Evolutionary conservation across 2,329 filamentous ascomycete species (phyloP), one percentile per base, ranked within the genome.

Genomic region (Scopulariopsis brevicaulis): DNA sequence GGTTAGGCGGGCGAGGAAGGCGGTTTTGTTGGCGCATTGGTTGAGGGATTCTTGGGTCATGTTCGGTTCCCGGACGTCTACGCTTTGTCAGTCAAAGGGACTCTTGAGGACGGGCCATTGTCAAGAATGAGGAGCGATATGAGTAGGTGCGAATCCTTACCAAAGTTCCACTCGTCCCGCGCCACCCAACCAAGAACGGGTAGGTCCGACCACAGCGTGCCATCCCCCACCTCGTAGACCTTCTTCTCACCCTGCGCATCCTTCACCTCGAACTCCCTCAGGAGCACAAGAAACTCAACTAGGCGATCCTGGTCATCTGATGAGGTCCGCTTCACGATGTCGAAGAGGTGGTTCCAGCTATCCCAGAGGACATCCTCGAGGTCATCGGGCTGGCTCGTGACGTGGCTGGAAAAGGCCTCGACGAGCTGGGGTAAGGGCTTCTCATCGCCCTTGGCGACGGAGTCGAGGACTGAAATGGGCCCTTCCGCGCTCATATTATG

Each of bases 161-260:
- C 62, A 32, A 63, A 66, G 50, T 70, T 69, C 59, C 62, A 67
- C 11, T 55, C 12, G 10, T 69, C 65, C 32, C 68, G 60, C 28
- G 62, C 61, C 8, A 61, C 59, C 63, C 63, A 64, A 2, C 65
- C 65, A 56, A 68, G 65, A 2, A 59, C 61, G 2, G 68, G 67
- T 50, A 70, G 52, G n/a, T 66, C 66, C 34, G 55, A 62, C 67
- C 67, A 69, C 1, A 68, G 53, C 14, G 62, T 59, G 28, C 62
- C 60, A 14, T 59, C 59, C 4, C 32, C 62, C 55, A n/a, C 60
- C 51, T 50, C 59, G 60, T 20, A 67, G 52, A n/a, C 56, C 48
- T 53, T 65, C 55, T 7, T 63, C 65, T 5, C 62, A 57, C 2
- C 55, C 20, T 24, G 11, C 46, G 20, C 52, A n/a, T 58, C 59